phyloP scores from a whole-genome alignment of 805 yeast species.

The Saccharomycopsis fibuligera region DNA sequence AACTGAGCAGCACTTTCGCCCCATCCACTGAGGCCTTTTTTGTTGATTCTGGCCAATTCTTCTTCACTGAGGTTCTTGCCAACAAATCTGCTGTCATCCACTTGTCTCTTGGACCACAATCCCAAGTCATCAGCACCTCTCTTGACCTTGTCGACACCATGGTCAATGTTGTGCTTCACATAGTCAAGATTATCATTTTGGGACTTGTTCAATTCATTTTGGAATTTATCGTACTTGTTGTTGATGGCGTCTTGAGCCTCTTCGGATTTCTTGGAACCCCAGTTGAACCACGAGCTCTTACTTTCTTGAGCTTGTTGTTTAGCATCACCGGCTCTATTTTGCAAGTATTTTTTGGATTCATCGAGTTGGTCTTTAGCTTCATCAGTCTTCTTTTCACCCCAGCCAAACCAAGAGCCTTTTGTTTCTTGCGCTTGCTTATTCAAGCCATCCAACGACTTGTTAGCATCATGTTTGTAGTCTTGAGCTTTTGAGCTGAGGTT shows the following conservation, averaged over 20 bases:
- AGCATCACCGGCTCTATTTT: constrained; percentile 23
- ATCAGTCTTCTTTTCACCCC: constrained; percentile 24
- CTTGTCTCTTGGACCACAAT: constrained; percentile 19
- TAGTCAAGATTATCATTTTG: constrained; percentile 12
- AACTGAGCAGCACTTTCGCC: constrained; percentile 39
- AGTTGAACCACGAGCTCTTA: constrained; percentile 32
- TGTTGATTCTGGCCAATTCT: constrained; percentile 31
- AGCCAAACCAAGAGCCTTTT: constrained; percentile 26
- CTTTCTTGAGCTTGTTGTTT: constrained; percentile 22
- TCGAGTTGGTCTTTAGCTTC: constrained; percentile 28
- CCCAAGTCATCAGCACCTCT: constrained; percentile 18
- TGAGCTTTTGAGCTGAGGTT: constrained; percentile 1
- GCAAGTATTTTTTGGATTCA: constrained; percentile 23
- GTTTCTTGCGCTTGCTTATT: constrained; percentile 32
- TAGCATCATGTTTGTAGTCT: constrained; percentile 26
- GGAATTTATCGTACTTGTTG: constrained; percentile 8
- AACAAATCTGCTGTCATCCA: constrained; percentile 18
- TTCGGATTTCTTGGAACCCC: constrained; percentile 21
- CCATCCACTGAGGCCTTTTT: constrained; percentile 38
- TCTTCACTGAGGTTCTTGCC: constrained; percentile 28
- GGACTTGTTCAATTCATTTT: constrained; percentile 16
- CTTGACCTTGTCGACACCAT: constrained; percentile 15
- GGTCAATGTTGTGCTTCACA: constrained; percentile 4
- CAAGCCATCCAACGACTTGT: constrained; percentile 30
- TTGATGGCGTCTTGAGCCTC: constrained; percentile 12